Percentiles rank a stretch among this genome's conserved stretches.
These are phyloP conservation scores for Suhomyces yuchorum DNA, from an alignment of 1,139 yeast genomes.

Conservation along the genomic window DNA sequence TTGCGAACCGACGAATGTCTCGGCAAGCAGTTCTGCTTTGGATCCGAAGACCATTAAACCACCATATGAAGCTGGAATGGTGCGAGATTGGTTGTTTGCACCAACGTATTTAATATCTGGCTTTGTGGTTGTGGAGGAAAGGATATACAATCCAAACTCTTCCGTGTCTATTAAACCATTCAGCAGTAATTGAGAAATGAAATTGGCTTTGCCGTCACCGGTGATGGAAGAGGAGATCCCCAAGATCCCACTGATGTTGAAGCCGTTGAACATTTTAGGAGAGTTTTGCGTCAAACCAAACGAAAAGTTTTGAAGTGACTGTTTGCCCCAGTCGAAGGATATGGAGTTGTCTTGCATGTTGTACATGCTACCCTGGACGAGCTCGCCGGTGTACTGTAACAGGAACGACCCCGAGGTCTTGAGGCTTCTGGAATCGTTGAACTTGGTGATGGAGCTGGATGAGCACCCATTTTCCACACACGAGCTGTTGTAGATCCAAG, in stretches of 20 bases:
- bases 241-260: slow-evolving; percentile 60
- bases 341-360: slow-evolving; percentile 19
- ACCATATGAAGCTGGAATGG: slow-evolving; percentile 20
- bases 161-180: slow-evolving; percentile 23
- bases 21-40: slow-evolving; percentile 19
- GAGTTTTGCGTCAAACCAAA: slow-evolving; percentile 58
- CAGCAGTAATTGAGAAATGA: slow-evolving; percentile 25
- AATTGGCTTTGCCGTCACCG: slow-evolving; percentile 17
- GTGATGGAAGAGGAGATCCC: slow-evolving; percentile 47
- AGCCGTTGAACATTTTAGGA: slow-evolving; percentile 54
- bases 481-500: slow-evolving; percentile 61
- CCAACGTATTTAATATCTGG: slow-evolving; percentile 17
- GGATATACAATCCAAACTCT: slow-evolving; percentile 27
- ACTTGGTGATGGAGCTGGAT: slow-evolving; percentile 22
- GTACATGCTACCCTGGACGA: slow-evolving; percentile 51
- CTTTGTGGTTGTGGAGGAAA: slow-evolving; percentile 20
- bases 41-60: slow-evolving; percentile 33
- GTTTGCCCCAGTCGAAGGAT: slow-evolving; percentile 5
- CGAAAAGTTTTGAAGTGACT: slow-evolving; percentile 38
- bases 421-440: slow-evolving; percentile 23
- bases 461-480: slow-evolving; percentile 52
- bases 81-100: slow-evolving; percentile 4
- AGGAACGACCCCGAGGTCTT: slow-evolving; percentile 32
- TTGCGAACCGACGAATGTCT: not conserved
- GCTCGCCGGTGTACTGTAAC: slow-evolving; percentile 57